Base-by-base conservation (phyloP, 2,329 filamentous ascomycete genomes). In the Endocalyx cinctus region DNA sequence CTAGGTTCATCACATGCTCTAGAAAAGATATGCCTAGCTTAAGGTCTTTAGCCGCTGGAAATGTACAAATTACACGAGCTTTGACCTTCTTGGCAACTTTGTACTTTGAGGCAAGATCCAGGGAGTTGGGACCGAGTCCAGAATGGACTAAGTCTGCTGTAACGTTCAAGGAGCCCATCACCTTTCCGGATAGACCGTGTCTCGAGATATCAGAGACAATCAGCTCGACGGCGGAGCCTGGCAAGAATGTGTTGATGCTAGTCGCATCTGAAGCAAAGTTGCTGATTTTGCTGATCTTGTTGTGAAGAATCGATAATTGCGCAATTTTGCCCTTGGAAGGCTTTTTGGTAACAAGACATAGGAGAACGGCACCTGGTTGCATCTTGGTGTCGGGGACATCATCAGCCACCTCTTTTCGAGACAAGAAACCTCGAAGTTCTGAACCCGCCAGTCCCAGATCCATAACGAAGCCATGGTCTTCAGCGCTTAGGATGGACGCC, bases 391-490 rank as follows among this genome's bases (percentile, higher is more conserved):
- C 72, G 5, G 81, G 66, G 13, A 84, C 67, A 27, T 68, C 70
- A 18, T 74, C 57, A 31, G 86, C 84, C 13, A 96, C 66, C 55
- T 96, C 88, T 53, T 84, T 87, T 41, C 83, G 84, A 5, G 87
- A 77, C 53, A 98, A 71, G 63, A 98, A 98, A 3, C 86, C 92
- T 43, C 80, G 82, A 33, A 89, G 58, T 23, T 77, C 72, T 19
- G 72, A 64, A 33, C 79, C 77, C 22, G 79, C 70, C 6, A 97
- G 67, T 13, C 87, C 87, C 23, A 97, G 64, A 48, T 96, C 87
- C 87, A 98, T 95, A 35, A 97, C 77, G 37, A 92, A 74, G 41
- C 92, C 92, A 53, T 95, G 89, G 50, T 98, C 94, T 60, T 98
- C 90, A n/a, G 94, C 83, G 59, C 90, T 98, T 31, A 75, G 64